Percentiles rank a stretch among this genome's conserved stretches.
Conservation (phyloP, 495 filamentous ascomycete genomes). For the Chaetomium cochliodes region DNA sequence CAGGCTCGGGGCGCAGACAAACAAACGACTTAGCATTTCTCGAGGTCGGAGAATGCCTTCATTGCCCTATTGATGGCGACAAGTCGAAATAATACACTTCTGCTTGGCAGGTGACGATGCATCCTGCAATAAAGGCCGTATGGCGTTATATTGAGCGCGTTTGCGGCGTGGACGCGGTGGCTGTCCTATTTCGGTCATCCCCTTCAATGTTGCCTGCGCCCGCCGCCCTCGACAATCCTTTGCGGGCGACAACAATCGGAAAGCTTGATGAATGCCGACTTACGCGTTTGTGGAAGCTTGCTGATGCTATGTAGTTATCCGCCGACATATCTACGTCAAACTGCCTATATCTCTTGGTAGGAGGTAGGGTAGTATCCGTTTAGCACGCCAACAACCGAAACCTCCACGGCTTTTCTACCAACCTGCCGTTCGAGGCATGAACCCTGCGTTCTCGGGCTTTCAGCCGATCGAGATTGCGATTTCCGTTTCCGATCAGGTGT, state of each 20-base stretch:
- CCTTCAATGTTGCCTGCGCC: not conserved
- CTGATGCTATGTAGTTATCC: not conserved
- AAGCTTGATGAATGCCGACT: not conserved
- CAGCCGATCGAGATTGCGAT: too few relatives aligned
- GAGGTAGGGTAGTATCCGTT: not conserved
- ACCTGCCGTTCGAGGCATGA: too few relatives aligned
- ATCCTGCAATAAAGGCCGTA: not conserved
- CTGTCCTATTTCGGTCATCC: not conserved
- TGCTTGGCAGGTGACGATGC: not conserved
- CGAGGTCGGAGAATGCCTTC: not conserved
- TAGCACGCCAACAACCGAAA: not conserved
- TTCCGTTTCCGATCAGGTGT: too few relatives aligned
- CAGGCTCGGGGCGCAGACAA: not conserved
- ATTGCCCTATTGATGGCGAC: slow-evolving; percentile 8
- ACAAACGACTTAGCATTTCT: not conserved
- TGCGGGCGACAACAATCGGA: not conserved
- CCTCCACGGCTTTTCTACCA: too few relatives aligned
- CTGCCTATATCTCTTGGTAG: too few relatives aligned
- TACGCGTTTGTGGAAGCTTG: not conserved
- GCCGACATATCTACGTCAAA: not conserved
- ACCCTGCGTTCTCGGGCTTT: too few relatives aligned
- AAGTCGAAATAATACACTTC: slow-evolving; percentile 18
- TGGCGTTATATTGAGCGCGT: not conserved
- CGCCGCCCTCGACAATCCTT: not conserved
- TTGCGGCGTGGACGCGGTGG: not conserved